Evolutionary conservation across 2,329 filamentous ascomycete species (phyloP).

Genomic region (Colletotrichum liaoningense): DNA sequence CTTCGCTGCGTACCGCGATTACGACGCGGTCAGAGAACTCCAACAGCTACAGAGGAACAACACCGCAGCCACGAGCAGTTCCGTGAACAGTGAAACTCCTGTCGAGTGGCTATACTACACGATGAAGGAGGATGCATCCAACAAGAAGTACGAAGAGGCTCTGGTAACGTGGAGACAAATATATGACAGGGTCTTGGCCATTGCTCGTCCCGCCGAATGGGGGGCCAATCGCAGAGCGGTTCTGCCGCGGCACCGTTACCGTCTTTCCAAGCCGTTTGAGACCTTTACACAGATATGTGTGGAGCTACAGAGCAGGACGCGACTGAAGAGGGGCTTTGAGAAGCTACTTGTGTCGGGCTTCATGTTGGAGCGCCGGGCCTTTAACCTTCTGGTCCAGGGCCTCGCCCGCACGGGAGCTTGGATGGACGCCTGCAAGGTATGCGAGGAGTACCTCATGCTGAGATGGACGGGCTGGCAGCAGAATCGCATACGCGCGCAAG

Average conservation of each 20-base stretch:
- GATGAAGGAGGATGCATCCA: slow-evolving; percentile 74
- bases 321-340: slow-evolving; percentile 62
- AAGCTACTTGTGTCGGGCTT: slow-evolving; percentile 76
- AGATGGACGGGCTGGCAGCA: slow-evolving; percentile 81
- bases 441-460: slow-evolving; percentile 82
- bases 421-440: slow-evolving; percentile 76
- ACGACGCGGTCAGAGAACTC: slow-evolving; percentile 67
- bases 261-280: slow-evolving; percentile 61
- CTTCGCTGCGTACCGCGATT: slow-evolving; percentile 52
- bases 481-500: slow-evolving; percentile 36
- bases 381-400: slow-evolving; percentile 81
- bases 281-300: slow-evolving; percentile 60
- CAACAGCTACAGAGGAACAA: slow-evolving; percentile 61
- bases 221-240: slow-evolving; percentile 39
- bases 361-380: slow-evolving; percentile 78
- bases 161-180: slow-evolving; percentile 75
- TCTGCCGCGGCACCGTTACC: slow-evolving; percentile 63
- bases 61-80: slow-evolving; percentile 48
- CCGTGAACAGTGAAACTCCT: slow-evolving; percentile 53
- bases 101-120: slow-evolving; percentile 70
- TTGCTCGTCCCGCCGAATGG: slow-evolving; percentile 48
- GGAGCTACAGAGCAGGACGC: slow-evolving; percentile 53
- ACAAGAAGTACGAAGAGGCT: slow-evolving; percentile 69
- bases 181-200: slow-evolving; percentile 61
- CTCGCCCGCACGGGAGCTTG: slow-evolving; percentile 71